phyloP scores from a whole-genome alignment of 2,329 filamentous ascomycete species.

The Cladophialophora exuberans region DNA sequence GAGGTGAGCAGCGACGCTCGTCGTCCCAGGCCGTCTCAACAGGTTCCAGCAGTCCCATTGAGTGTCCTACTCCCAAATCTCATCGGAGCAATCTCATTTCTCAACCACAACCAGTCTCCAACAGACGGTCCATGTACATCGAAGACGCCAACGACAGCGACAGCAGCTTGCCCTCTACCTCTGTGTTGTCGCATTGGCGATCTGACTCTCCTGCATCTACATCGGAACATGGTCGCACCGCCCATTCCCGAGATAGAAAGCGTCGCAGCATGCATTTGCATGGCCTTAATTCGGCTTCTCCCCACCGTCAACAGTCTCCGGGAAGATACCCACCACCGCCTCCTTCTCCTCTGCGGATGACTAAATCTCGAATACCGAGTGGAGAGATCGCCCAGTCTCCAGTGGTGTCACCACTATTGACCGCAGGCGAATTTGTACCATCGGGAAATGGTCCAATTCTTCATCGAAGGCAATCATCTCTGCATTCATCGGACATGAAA shows the following conservation, averaged over 20 bases:
- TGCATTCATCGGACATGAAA: constrained; percentile 72
- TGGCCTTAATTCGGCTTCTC: constrained; percentile 67
- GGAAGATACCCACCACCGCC: constrained; percentile 74
- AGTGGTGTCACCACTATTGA: constrained; percentile 84
- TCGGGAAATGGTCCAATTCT: constrained; percentile 54
- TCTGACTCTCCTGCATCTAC: constrained; percentile 84
- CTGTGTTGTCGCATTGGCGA: constrained; percentile 70
- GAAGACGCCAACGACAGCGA: constrained; percentile 89
- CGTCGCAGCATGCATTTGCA: constrained; percentile 84
- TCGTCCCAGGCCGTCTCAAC: constrained; percentile 75
- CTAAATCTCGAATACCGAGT: constrained; percentile 73
- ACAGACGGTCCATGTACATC: constrained; percentile 75
- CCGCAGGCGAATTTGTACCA: constrained; percentile 68
- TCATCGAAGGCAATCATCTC: constrained; percentile 87
- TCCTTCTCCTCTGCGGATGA: constrained; percentile 83
- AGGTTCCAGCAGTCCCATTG: constrained; percentile 84
- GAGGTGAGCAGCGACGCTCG: constrained; percentile 51
- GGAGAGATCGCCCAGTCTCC: constrained; percentile 65
- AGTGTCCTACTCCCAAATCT: constrained; percentile 88
- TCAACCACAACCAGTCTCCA: constrained; percentile 63
- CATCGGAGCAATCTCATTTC: constrained; percentile 66
- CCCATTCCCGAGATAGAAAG: constrained; percentile 80
- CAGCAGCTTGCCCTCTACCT: constrained; percentile 80
- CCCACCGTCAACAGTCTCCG: constrained; percentile 85
- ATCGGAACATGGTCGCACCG: constrained; percentile 72